A percentile compares a stretch with the other conserved stretches of the same genome.
phyloP scores from a whole-genome alignment of 257 asterid genomes.

The Solanum gandarillasii region DNA sequence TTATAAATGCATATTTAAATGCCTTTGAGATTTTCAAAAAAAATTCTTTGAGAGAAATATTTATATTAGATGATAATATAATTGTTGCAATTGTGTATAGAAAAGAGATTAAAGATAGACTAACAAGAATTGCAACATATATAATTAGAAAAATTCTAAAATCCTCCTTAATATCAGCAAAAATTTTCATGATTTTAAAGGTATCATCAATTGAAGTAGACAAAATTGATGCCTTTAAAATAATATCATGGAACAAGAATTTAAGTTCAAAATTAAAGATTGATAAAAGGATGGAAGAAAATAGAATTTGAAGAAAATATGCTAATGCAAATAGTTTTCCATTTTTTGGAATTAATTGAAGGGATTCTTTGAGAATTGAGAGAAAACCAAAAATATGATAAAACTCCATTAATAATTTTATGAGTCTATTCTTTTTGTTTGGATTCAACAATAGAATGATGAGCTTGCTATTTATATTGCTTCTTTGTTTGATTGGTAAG shows the following conservation, averaged over 20 bases:
- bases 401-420: background rate
- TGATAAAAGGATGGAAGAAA: conserved; percentile 6
- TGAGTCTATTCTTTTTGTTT: background rate
- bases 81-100: background rate
- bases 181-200: background rate
- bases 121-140: background rate
- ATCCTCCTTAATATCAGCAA: background rate
- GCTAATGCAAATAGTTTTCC: conserved; percentile 8
- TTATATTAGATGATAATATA: background rate
- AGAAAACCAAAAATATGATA: conserved; percentile 5
- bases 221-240: background rate
- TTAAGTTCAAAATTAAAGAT: conserved; percentile 6
- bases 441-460: background rate
- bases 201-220: background rate
- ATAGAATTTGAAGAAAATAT: conserved; percentile 8
- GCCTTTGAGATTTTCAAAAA: background rate
- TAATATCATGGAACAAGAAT: conserved; percentile 12
- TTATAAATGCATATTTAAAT: conserved; percentile 6
- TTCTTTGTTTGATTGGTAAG: background rate
- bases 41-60: conserved; percentile 5
- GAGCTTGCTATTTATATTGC: background rate
- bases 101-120: background rate
- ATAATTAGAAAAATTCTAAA: background rate
- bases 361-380: conserved; percentile 13
- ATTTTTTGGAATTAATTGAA: conserved; percentile 18